phyloP scores from a whole-genome alignment of 768 basidiomycete species.

The Termitomyces sp. region DNA sequence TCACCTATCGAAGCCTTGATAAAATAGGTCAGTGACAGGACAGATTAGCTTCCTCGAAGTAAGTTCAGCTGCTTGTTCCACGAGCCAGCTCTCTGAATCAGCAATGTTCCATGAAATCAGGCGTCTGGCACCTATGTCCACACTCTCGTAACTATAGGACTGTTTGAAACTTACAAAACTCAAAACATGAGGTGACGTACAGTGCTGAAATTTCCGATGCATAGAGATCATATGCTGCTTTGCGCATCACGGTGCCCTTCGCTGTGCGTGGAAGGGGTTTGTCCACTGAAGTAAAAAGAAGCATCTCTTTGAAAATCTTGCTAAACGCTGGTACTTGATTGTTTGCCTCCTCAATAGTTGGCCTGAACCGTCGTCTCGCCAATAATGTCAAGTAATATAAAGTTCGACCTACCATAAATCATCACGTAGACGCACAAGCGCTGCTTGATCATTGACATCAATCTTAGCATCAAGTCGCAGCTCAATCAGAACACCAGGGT shows the following conservation, averaged over 20 bases:
- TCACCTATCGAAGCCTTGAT: constrained; percentile 19
- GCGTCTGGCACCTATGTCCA: constrained; percentile 19
- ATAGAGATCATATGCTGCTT: constrained; percentile 34
- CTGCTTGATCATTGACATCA: constrained; percentile 14
- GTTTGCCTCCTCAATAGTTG: constrained; percentile 39
- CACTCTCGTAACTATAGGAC: constrained; percentile 20
- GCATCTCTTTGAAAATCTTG: constrained; percentile 49
- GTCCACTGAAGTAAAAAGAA: constrained; percentile 33
- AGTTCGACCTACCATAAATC: constrained; percentile 28
- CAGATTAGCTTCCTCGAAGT: constrained; percentile 2
- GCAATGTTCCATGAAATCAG: constrained; percentile 19
- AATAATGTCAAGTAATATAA: no score
- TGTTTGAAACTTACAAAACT: neutral
- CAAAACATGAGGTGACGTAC: constrained; percentile 16
- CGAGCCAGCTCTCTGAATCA: constrained; percentile 22
- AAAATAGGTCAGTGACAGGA: neutral
- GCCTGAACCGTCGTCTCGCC: constrained; percentile 19
- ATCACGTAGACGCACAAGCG: constrained; percentile 23
- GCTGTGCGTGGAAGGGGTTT: constrained; percentile 40
- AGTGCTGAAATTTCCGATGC: constrained; percentile 35
- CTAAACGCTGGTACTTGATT: constrained; percentile 32
- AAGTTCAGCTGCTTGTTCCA: constrained; percentile 15
- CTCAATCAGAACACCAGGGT: constrained; percentile 23
- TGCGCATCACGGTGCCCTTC: constrained; percentile 43
- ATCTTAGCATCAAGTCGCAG: constrained; percentile 12